Evolutionary conservation across 352 stramenopile species (phyloP), one percentile per base, ranked within the genome.

Genomic region (Phytopythium sindhum): DNA sequence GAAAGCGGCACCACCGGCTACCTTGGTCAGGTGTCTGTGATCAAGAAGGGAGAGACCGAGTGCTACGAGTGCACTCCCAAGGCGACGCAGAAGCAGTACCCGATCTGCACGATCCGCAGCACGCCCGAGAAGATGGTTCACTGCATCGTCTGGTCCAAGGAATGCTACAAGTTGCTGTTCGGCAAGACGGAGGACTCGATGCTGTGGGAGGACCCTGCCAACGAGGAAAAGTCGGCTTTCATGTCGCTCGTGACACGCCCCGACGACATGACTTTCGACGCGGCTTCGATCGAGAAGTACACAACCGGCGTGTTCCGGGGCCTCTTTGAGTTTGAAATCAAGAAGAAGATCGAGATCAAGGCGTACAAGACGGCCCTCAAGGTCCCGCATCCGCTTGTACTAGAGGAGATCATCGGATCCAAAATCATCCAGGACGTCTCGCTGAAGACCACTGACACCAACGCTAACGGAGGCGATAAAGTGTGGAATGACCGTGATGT

Each of bases 121-220:
- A 99, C 98, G 19, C 98, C 98, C 0, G 96, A 97, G 73, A 99
- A 99, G 82, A 98, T 98, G 63, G 98, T 99, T 31, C 98, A 99
- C 80, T 99, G 97, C 75, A 99, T 99, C 67, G 98, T 99, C 31
- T 99, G 98, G 98, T 96, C 96, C 42, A 96, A 96, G 57, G 88
- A 96, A 68, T 96, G 84, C 69, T 96, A 93, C 73, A 96, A 96
- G 69, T 70, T 96, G 51, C 68, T 96, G 2, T 96, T 96, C 54
- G 88, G 86, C 31, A 93, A 95, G 60, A 83, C 65, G 23, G 76
- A 81, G 28, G 88, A 96, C 65, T 95, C 93, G 41, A 99, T 99
- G 96, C 82, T 99, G 5, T 99, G 90, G 82, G 89, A 97, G 60
- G 85, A 90, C 62, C 81, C 84, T 4, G 75, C 60, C 4, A 87